Evolutionary conservation across 306 rosid genomes (phyloP), one percentile per base, ranked within the genome.

Genomic region (Vigna reflexopilosa): DNA sequence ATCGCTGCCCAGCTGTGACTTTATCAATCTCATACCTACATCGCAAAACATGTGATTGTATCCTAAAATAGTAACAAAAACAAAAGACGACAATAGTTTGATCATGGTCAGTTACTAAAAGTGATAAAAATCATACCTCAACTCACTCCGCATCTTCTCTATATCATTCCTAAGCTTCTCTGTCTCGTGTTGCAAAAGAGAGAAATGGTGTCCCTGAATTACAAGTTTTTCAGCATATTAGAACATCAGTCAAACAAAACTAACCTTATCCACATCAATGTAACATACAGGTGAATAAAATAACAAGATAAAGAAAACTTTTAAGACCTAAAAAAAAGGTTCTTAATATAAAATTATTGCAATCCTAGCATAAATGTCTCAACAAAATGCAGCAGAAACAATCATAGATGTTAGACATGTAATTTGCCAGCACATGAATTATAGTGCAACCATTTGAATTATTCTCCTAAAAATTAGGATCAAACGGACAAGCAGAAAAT

Each of bases 111-210:
- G 26, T 45, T 3, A 15, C n/a, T 42, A 45, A 19, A 44, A 68
- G 20, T 16, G 14, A 63, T 30, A 45, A 54, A 67, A 50, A 34
- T 4, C 87, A 78, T 62, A 93, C 94, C 98, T 91, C 83, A 93
- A 73, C 85, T 95, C 99, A 81, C 82, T 95, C 44, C 96, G 96
- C 97, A 95, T 93, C 88, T 95, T 95, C 70, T 95, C 99, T 17
- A 91, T 95, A 74, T 95, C 98, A 78, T 91, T 90, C 70, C 87
- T 86, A 72, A 95, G 89, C 77, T 95, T 95, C 80, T 93, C 93
- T 4, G 98, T 95, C 91, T 95, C 98, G 3, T 89, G 97, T 87
- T 92, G 98, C 86, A 95, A 76, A 84, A 86, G 81, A 48, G 99
- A 95, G 85, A 93, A 93, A 85, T 93, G 98, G 80, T 95, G 90